A percentile compares a stretch with the other conserved stretches of the same genome.
phyloP scores from a whole-genome alignment of 768 basidiomycete species.

The Rhizopogon rudus region DNA sequence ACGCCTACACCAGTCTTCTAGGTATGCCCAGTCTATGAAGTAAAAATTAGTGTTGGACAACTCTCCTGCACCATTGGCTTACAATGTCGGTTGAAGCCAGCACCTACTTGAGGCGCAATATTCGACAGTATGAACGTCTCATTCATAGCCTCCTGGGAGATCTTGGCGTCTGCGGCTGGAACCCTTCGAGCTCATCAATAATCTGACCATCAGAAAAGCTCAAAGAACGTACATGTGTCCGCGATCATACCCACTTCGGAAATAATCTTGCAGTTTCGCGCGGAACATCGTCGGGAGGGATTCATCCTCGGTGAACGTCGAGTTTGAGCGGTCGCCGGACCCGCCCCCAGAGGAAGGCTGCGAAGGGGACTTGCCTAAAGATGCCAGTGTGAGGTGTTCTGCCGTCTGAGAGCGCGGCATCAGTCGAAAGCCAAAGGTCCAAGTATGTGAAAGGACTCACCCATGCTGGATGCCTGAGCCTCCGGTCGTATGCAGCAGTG shows the following conservation, averaged over 20 bases:
- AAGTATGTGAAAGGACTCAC: constrained; percentile 35
- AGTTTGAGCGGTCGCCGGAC: constrained; percentile 66
- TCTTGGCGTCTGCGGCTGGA: constrained; percentile 93
- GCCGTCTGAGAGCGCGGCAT: constrained; percentile 59
- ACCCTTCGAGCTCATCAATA: constrained; percentile 49
- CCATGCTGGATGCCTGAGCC: constrained; percentile 91
- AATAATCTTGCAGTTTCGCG: constrained; percentile 84
- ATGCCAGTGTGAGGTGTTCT: constrained; percentile 84
- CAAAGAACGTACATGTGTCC: constrained; percentile 82
- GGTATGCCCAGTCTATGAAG: constrained; percentile 85
- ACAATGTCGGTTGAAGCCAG: constrained; percentile 98
- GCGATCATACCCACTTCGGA: constrained; percentile 89
- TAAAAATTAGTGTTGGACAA: neutral
- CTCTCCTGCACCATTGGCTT: constrained; percentile 18
- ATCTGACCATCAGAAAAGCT: neutral
- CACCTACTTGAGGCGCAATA: constrained; percentile 97
- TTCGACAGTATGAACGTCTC: constrained; percentile 95
- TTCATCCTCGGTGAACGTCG: constrained; percentile 80
- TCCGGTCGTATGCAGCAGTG: constrained; percentile 85
- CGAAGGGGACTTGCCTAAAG: constrained; percentile 49
- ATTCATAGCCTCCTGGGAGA: constrained; percentile 89
- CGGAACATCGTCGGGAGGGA: constrained; percentile 73
- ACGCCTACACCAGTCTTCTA: constrained; percentile 92
- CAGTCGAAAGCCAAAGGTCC: neutral
- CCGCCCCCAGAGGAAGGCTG: constrained; percentile 30